Base-by-base conservation (phyloP, 176 grass and related monocot genomes). In the Triticum dicoccoides region DNA sequence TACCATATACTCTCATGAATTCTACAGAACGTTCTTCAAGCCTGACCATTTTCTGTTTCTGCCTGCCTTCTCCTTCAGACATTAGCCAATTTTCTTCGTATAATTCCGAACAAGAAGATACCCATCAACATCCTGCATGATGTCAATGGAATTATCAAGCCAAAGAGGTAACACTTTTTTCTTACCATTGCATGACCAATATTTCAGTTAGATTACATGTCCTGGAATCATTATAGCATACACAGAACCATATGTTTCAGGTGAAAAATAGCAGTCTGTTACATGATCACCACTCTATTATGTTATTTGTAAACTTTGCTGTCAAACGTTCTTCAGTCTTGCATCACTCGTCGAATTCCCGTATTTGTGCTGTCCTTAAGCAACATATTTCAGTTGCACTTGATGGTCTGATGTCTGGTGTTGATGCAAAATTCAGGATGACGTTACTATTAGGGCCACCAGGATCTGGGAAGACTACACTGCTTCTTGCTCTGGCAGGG, bases 91-190 rank as follows among this genome's bases (percentile, higher is more conserved):
- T 38, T 83, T 35, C 81, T 93, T 5, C 88, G 62, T 54, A 21
- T 93, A 62, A 11, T 90, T 13, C 88, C 91, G 1, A 87, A 61
- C 88, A 93, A 90, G 61, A 93, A 93, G 88, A 78, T 65, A 25
- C 85, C 88, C 9, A 24, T 90, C 6, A 90, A 89, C 80, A 90
- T 93, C 66, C 91, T 93, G 83, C 80, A 90, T 38, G 63, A 88
- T 80, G 86, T 93, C 73, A 88, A 84, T 65, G 92, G 92, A 86
- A 44, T 91, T 73, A 88, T 93, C 89, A 93, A 91, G 59, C 92
- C 92, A 83, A 88, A 54, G 65, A 93, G 89, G 91, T 39, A 39
- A 38, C 37, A 38, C 37, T 0, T 38, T 38, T 38, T 38, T 38
- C 6, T 38, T 38, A 6, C 37, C 37, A 38, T 38, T 38, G 37